A percentile compares a stretch with the other conserved stretches of the same genome.
phyloP scores from a whole-genome alignment of 192 early-diverging fungal genomes.

The Geosiphon pyriformis region DNA sequence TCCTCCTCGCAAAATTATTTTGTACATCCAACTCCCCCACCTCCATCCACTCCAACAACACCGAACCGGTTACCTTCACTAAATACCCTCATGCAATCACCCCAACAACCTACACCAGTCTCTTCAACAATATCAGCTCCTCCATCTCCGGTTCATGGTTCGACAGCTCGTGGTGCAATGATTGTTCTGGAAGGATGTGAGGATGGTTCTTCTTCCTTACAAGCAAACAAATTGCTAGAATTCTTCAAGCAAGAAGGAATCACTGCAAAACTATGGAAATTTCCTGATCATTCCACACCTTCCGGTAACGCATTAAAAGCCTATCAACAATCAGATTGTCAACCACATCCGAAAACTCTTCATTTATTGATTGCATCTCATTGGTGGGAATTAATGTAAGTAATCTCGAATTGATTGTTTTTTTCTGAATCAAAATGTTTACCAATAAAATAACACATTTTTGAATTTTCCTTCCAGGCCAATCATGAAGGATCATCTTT shows the following conservation, averaged over 20 bases:
- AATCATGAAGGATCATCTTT: slow-evolving; percentile 15
- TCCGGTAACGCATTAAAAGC: slow-evolving; percentile 12
- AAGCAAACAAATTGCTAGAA: slow-evolving; percentile 15
- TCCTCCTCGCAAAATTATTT: slow-evolving; percentile 2
- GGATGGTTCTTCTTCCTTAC: slow-evolving; percentile 11
- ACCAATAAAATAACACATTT: neutral
- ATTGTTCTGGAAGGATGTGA: slow-evolving; percentile 26
- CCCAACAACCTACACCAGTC: neutral
- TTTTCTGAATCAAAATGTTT: neutral
- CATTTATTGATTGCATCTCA: slow-evolving; percentile 22
- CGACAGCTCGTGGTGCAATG: slow-evolving; percentile 7
- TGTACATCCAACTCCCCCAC: neutral
- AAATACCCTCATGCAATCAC: neutral
- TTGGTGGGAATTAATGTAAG: slow-evolving; percentile 26
- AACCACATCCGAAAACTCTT: slow-evolving; percentile 16
- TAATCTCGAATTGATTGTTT: neutral
- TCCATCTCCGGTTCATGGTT: neutral
- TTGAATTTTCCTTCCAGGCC: slow-evolving; percentile 2
- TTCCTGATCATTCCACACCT: slow-evolving; percentile 21
- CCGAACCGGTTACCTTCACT: neutral
- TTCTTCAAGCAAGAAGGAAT: slow-evolving; percentile 25
- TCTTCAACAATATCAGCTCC: neutral
- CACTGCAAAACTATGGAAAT: slow-evolving; percentile 19
- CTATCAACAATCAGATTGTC: slow-evolving; percentile 12
- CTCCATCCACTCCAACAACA: neutral